These are phyloP conservation scores for Cyclanthera cordifolia DNA, from an alignment of 306 rosid species.

Conservation along the genomic window DNA sequence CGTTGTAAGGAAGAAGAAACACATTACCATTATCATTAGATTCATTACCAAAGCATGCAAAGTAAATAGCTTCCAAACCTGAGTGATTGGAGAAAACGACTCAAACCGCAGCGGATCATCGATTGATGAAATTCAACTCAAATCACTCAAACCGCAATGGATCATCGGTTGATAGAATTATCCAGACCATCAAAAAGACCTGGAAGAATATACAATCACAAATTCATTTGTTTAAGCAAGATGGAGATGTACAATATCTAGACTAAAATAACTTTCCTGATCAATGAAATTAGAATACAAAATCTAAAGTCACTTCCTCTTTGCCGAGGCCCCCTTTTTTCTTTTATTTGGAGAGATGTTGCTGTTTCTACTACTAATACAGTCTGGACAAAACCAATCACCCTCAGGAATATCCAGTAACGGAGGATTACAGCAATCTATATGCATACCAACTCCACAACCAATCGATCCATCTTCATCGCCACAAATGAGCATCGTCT, in stretches of 20 bases:
- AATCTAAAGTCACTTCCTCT: conserved; percentile 21
- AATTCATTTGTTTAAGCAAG: background rate
- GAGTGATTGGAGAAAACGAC: background rate
- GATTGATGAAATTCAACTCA: background rate
- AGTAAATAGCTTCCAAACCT: background rate
- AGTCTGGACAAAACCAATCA: conserved; percentile 77
- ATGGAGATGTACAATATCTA: conserved; percentile 3
- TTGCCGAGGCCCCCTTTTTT: conserved; percentile 33
- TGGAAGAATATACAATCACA: background rate
- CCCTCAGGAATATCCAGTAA: conserved; percentile 50
- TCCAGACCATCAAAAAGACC: background rate
- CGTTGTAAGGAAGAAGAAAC: too few species aligned
- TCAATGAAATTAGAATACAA: background rate
- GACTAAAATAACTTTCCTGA: background rate
- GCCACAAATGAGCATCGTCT: conserved; percentile 84
- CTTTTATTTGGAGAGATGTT: conserved; percentile 29
- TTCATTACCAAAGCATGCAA: background rate
- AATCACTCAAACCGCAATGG: background rate
- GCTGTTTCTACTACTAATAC: conserved; percentile 28
- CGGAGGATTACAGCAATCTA: conserved; percentile 85
- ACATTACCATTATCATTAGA: background rate
- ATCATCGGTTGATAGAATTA: background rate
- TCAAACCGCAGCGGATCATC: conserved; percentile 2
- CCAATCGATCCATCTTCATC: conserved; percentile 66
- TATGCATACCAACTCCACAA: conserved; percentile 71